Percentiles rank a stretch among this genome's conserved stretches.
Evolutionary conservation across 495 filamentous ascomycete genomes (phyloP).

Genomic region (Ramalina intermedia): DNA sequence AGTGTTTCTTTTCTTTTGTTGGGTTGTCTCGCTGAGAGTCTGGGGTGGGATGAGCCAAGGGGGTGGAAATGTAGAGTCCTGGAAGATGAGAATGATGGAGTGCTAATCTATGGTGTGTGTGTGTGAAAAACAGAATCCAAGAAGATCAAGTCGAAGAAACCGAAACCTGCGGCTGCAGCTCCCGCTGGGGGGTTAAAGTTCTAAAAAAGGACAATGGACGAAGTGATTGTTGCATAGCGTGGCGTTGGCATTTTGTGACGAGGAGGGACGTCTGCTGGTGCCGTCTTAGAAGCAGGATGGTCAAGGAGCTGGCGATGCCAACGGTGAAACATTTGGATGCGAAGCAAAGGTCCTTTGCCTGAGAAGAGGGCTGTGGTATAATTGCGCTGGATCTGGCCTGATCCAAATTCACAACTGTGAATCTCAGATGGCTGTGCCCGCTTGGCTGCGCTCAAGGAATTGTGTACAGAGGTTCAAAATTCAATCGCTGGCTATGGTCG

Average conservation of each 20-base stretch:
- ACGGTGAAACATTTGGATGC: too few relatives aligned
- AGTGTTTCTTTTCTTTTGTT: slow-evolving; percentile 7
- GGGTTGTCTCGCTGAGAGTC: neutral
- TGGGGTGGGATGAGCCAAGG: slow-evolving; percentile 7
- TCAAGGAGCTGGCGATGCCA: too few relatives aligned
- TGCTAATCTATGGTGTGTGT: neutral
- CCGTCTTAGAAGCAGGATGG: too few relatives aligned
- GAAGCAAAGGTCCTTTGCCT: too few relatives aligned
- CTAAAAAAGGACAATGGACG: neutral
- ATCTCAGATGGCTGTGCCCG: too few relatives aligned
- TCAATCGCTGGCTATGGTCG: too few relatives aligned
- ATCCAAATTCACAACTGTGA: too few relatives aligned
- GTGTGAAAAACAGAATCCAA: slow-evolving; percentile 17
- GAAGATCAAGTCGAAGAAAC: slow-evolving; percentile 22
- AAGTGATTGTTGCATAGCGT: neutral
- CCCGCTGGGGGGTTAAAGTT: neutral
- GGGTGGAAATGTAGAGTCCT: slow-evolving; percentile 1
- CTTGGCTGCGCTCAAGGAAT: too few relatives aligned
- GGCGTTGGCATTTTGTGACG: neutral
- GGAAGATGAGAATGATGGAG: neutral
- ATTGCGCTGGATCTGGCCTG: too few relatives aligned
- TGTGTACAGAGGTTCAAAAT: too few relatives aligned
- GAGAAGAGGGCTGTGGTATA: too few relatives aligned
- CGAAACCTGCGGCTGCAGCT: neutral
- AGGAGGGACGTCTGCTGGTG: too few relatives aligned